phyloP scores from a whole-genome alignment of 2,329 filamentous ascomycete species.

The Paramyrothecium sp. region DNA sequence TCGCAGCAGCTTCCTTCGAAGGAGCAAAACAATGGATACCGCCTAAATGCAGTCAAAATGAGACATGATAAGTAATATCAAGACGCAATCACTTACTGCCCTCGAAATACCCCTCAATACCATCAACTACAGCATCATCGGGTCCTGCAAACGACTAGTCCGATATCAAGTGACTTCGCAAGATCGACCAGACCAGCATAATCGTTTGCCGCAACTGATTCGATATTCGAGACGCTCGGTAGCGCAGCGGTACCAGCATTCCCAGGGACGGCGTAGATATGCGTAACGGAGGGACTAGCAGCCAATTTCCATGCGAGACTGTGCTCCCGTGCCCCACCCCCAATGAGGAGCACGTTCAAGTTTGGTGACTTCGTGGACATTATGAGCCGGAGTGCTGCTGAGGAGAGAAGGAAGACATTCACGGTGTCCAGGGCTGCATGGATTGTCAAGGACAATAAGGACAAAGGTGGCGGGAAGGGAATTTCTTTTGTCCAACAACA shows the following conservation, averaged over 20 bases:
- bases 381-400: too few relatives aligned
- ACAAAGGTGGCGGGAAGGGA: too few relatives aligned
- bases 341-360: slow-evolving; percentile 60
- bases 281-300: slow-evolving; percentile 60
- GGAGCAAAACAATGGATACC: slow-evolving; percentile 69
- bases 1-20: slow-evolving; percentile 63
- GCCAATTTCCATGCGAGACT: slow-evolving; percentile 73
- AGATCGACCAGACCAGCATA: slow-evolving; percentile 62
- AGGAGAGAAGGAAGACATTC: too few relatives aligned
- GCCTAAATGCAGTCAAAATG: slow-evolving; percentile 28
- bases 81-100: slow-evolving; percentile 34
- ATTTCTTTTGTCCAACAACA: too few relatives aligned
- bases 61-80: too few relatives aligned
- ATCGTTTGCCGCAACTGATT: slow-evolving; percentile 46
- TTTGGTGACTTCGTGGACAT: too few relatives aligned
- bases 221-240: slow-evolving; percentile 58
- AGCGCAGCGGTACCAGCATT: slow-evolving; percentile 66
- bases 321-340: slow-evolving; percentile 75
- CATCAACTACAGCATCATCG: slow-evolving; percentile 71
- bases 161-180: slow-evolving; percentile 59
- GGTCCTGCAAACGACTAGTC: slow-evolving; percentile 73
- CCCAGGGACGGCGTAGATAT: slow-evolving; percentile 55
- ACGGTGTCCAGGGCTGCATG: too few relatives aligned
- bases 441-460: too few relatives aligned
- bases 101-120: slow-evolving; percentile 71